Evolutionary conservation across 495 filamentous ascomycete species (phyloP).

Genomic region (Oidiodendron maius): DNA sequence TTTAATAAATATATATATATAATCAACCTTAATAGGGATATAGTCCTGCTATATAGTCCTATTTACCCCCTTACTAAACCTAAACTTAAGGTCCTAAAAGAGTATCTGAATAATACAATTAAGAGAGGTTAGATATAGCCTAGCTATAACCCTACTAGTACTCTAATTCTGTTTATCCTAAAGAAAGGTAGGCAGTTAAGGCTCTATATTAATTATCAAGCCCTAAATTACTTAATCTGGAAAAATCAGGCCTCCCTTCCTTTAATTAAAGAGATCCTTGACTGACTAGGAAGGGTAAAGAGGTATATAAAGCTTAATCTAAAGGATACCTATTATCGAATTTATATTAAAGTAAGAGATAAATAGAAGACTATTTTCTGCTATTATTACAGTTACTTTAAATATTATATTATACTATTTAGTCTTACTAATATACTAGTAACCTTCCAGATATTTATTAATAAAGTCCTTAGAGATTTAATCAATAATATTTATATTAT

Average conservation of each 20-base stretch:
- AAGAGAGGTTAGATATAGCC: background rate
- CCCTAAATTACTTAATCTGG: background rate
- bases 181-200: background rate
- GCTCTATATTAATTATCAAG: background rate
- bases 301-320: background rate
- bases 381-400: background rate
- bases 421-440: background rate
- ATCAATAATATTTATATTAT: background rate
- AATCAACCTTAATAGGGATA: background rate
- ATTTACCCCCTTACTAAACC: background rate
- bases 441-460: background rate
- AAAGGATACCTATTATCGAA: background rate
- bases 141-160: background rate
- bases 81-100: background rate
- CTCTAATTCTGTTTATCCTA: background rate
- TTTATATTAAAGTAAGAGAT: constrained; percentile 1
- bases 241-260: background rate
- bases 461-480: background rate
- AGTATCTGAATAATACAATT: background rate
- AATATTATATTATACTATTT: background rate
- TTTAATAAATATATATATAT: background rate
- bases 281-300: background rate
- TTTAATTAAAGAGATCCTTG: background rate
- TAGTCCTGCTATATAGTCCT: background rate
- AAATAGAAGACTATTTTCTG: background rate